Evolutionary conservation across 2,329 filamentous ascomycete species (phyloP).

Genomic region (Aureobasidium musti): DNA sequence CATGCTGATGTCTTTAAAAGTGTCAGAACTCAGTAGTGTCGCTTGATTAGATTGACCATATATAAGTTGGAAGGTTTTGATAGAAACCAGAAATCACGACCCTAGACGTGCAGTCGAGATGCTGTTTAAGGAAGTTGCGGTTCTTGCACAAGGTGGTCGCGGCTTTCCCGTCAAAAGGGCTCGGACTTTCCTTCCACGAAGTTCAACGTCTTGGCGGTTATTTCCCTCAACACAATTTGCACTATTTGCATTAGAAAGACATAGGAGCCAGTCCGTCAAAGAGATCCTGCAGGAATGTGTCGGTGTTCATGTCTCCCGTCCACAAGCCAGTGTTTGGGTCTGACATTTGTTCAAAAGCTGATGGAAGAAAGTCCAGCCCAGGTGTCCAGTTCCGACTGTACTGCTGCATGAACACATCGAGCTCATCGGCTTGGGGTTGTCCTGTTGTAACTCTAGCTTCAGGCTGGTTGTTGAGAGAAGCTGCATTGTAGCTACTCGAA

Average conservation of each 20-base stretch:
- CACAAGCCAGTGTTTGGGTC: neutral
- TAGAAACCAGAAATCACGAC: neutral
- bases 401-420: constrained; percentile 11
- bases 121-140: neutral
- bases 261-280: constrained; percentile 14
- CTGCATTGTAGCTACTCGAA: neutral
- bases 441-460: too few relatives aligned
- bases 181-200: neutral
- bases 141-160: neutral
- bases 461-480: neutral
- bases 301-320: constrained; percentile 16
- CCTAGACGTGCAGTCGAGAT: neutral
- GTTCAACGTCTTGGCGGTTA: too few relatives aligned
- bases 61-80: neutral
- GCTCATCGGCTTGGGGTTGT: neutral
- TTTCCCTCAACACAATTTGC: too few relatives aligned
- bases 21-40: neutral
- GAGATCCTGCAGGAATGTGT: constrained; percentile 5
- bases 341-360: neutral
- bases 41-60: constrained; percentile 20
- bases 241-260: neutral
- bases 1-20: neutral
- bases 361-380: neutral
- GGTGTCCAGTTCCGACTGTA: constrained; percentile 14
- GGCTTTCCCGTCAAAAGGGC: neutral